Base-by-base conservation (phyloP, 208 protist genomes). In the Naegleria lovaniensis region DNA sequence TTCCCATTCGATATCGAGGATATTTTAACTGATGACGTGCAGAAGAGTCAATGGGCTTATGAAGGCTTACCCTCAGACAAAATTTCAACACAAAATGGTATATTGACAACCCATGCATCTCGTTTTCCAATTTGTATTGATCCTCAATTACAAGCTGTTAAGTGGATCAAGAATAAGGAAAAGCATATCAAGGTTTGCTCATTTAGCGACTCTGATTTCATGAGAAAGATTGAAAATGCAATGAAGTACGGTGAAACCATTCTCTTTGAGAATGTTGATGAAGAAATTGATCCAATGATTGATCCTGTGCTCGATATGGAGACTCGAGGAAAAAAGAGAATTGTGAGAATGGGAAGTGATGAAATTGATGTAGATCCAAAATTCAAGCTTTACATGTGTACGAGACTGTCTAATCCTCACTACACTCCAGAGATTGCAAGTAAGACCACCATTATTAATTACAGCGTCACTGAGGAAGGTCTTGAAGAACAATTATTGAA, bases 211-310 rank as follows among this genome's bases (percentile, higher is more conserved):
- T 76, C 94, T 2, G 98, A 99, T 91, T 99, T 99, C 92, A 92
- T 99, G 41, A 99, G 98, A 94, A 94, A 98, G 51, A 95, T 99
- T 5, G 98, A 99, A 93, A 96, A 98, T 89, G 95, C 97, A 75
- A 98, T 99, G 90, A 97, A 98, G 92, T 99, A 98, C 93, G 99
- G 99, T 83, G 97, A 98, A 92, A 97, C 98, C 0, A 98, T 99
- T 90, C 93, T 99, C 41, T 99, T 99, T 92, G 98, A 99, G 93
- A 97, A 96, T 92, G 96, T 99, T 22, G 98, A 99, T 93, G 98
- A 99, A 94, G 98, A 98, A 92, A 97, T 99, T 93, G 99, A 99
- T 93, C 98, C 99, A 16, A 98, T 99, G 90, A 96, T 99, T 84
- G 98, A 99, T 94, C 96, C 97, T 59, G 95, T 99, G 40, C 95